Conservation (phyloP, 1,284 basidiomycete species). For the Chiua sp. region DNA sequence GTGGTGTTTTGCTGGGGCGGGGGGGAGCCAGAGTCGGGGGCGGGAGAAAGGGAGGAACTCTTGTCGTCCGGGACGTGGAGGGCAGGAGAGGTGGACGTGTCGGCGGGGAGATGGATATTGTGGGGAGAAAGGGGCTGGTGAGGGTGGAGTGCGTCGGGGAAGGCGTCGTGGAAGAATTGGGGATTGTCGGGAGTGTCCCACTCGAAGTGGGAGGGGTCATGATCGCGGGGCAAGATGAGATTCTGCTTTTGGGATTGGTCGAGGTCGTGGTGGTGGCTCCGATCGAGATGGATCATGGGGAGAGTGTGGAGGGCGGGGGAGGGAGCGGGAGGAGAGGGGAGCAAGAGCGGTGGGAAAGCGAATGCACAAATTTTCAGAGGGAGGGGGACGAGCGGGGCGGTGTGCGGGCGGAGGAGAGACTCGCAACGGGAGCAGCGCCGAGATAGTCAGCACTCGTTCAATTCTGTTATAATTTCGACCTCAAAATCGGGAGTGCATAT, state of each 20-base stretch:
- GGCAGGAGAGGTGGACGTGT: conserved; percentile 32
- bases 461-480: conserved; percentile 37
- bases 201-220: conserved; percentile 45
- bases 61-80: conserved; percentile 35
- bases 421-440: conserved; percentile 8
- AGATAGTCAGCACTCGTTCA: conserved; percentile 21
- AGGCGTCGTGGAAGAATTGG: conserved; percentile 36
- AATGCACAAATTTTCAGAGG: not conserved
- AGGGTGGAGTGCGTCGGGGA: conserved; percentile 22
- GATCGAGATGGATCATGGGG: conserved; percentile 67
- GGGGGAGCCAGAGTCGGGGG: conserved; percentile 45
- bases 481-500: conserved; percentile 39
- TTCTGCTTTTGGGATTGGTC: conserved; percentile 49
- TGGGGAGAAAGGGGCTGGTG: conserved; percentile 30
- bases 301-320: conserved; percentile 1
- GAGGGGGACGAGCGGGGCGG: conserved; percentile 9
- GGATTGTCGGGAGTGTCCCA: conserved; percentile 46
- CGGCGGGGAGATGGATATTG: conserved; percentile 27
- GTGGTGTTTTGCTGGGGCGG: conserved; percentile 21
- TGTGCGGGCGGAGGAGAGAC: not conserved
- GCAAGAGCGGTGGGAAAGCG: not conserved
- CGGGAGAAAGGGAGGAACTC: conserved; percentile 59
- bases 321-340: not conserved
- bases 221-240: conserved; percentile 49
- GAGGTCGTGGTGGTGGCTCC: conserved; percentile 49